phyloP scores from a whole-genome alignment of 2,329 filamentous ascomycete genomes.

The Aspergillaceae sp. region DNA sequence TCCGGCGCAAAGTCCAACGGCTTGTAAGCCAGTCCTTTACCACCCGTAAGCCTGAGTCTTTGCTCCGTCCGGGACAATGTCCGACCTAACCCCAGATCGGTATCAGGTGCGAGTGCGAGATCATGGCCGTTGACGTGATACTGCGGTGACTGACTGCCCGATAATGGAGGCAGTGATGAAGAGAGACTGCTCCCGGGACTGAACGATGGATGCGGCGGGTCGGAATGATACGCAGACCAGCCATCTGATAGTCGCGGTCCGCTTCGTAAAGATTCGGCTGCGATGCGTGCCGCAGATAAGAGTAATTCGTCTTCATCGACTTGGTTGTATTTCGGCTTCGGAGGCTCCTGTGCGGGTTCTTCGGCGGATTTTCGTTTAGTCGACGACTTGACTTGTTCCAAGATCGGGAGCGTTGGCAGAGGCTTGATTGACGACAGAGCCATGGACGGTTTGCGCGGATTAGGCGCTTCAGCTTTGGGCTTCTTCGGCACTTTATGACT shows the following conservation, averaged over 20 bases:
- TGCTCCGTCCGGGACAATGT: conserved; percentile 37
- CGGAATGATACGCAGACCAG: conserved; percentile 9
- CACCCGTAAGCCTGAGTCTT: conserved; percentile 35
- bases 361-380: conserved; percentile 15
- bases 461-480: conserved; percentile 9
- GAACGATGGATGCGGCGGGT: conserved; percentile 18
- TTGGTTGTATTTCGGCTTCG: conserved; percentile 13
- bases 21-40: conserved; percentile 35
- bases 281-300: conserved; percentile 33
- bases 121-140: conserved; percentile 31
- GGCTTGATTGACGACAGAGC: conserved; percentile 23
- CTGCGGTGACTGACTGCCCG: conserved; percentile 23
- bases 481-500: conserved; percentile 19
- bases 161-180: conserved; percentile 13
- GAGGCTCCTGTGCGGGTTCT: conserved; percentile 7
- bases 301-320: conserved; percentile 37
- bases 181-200: conserved; percentile 19
- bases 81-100: conserved; percentile 29
- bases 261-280: conserved; percentile 30
- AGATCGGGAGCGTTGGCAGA: conserved; percentile 25
- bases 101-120: conserved; percentile 32
- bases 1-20: conserved; percentile 24
- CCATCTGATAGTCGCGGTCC: conserved; percentile 26
- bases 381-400: conserved; percentile 23
- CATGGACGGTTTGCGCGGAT: conserved; percentile 17